Base-by-base conservation (phyloP, 495 filamentous ascomycete genomes). In the Neurospora sp. region DNA sequence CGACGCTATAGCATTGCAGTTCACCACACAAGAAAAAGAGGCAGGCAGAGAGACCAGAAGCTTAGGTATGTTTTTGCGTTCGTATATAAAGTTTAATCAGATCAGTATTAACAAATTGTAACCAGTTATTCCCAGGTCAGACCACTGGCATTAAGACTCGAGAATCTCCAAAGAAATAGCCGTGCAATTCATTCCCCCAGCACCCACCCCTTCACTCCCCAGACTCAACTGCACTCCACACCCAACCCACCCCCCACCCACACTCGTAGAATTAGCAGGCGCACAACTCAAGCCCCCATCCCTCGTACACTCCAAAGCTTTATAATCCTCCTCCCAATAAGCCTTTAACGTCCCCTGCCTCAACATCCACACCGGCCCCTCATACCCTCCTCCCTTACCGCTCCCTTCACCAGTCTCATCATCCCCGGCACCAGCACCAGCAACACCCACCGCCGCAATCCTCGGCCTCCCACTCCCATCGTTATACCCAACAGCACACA, bases 401-500 rank as follows among this genome's bases (percentile, higher is more conserved):
- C 40, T 9, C 72, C 35, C 35, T 6, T 35, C 35, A 37, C 35
- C 35, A 37, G 5, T 4, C 31, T 48, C 14, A 75, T 38, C 31
- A 5, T 40, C 37, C 27, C 12, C 9, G 20, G n/a, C n/a, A 61
- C n/a, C 9, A 74, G 35, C 69, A 75, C 38, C 70, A 69, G 75
- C 14, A 73, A 42, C 74, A 14, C 74, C 74, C 39, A 75, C 75
- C 3, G 74, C 69, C 1, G 71, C 75, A 8, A 78, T 45, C 14
- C 44, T 27, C 2, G 73, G 73, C 14, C 22, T 38, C 2, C 53
- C 72, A 37, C 73, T 45, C 8, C 38, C 22, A 40, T 73, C 75
- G 20, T 42, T 7, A 12, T 70, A 45, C 4, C 77, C 74, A 7
- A 77, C 73, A 1, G 74, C 74, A 68, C 79, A 81, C 2, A 81